Conservation (phyloP, 2,329 filamentous ascomycete species). For the Arthrobotrys iridis region DNA sequence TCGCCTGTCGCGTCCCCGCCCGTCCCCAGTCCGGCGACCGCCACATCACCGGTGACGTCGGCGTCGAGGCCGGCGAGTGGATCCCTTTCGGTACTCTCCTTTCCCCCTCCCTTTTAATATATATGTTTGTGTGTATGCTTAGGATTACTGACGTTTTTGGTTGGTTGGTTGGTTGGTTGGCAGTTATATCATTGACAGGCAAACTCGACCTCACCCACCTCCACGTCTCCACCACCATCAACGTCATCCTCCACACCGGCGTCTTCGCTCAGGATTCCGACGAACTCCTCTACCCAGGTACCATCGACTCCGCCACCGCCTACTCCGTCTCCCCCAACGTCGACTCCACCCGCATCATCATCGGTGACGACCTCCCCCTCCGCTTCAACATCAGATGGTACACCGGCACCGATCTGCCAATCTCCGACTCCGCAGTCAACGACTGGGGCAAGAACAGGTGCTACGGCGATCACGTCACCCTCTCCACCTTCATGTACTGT, state of each 20-base stretch:
- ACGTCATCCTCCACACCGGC: constrained; percentile 79
- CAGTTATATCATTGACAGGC: constrained; percentile 84
- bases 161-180: neutral
- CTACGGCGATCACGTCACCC: constrained; percentile 53
- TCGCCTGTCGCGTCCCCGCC: constrained; percentile 87
- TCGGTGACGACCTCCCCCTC: constrained; percentile 84
- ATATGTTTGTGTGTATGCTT: constrained; percentile 61
- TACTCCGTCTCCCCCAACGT: constrained; percentile 82
- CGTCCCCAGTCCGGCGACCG: constrained; percentile 69
- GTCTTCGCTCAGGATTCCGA: constrained; percentile 58
- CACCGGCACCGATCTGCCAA: constrained; percentile 74
- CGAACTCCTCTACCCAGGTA: constrained; percentile 66
- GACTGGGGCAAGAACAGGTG: constrained; percentile 52
- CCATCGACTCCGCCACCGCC: constrained; percentile 85
- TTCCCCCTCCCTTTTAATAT: neutral
- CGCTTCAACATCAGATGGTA: constrained; percentile 88
- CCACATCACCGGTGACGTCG: constrained; percentile 64
- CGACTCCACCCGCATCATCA: constrained; percentile 71
- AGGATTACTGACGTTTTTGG: constrained; percentile 65
- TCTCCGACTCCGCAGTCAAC: constrained; percentile 47
- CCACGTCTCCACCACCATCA: constrained; percentile 88
- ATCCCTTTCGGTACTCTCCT: constrained; percentile 55
- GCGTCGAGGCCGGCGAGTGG: constrained; percentile 64
- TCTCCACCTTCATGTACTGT: constrained; percentile 53
- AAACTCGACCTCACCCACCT: constrained; percentile 88